Base-by-base conservation (phyloP, 108 stramenopile genomes). In the Aureococcus anophagefferens region DNA sequence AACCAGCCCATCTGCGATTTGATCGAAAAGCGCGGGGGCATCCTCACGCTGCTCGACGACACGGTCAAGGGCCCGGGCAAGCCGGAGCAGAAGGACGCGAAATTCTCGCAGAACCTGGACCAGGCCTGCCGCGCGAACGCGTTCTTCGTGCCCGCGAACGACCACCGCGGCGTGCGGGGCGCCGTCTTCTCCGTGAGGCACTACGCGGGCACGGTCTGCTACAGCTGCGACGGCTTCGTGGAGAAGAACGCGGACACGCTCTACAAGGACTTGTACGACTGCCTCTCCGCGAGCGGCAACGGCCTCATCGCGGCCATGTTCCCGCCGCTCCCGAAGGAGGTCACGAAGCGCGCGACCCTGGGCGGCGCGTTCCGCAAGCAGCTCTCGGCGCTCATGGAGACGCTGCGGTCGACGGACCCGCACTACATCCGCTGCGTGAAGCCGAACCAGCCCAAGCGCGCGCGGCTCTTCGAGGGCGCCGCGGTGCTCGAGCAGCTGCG, bases 1-100 rank as follows among this genome's bases (percentile, higher is more conserved):
- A 73, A 73, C 72, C 46, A 73, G 74, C 87, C 91, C 70, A 84
- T 91, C 35, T 71, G 93, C 33, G 91, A 90, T 72, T 71, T 93
- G 65, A 92, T 95, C 63, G 92, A 92, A 71, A 88, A 86, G 66
- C 32, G 40, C 35, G 35, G 66, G 0, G 73, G 73, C 13, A 31
- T 74, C 14, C 62, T 74, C 0, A 40, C 78, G 32, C 68, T 85
- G 21, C 45, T 83, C 14, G 85, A 85, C 63, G 85, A 85, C 66
- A 76, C 82, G 74, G 80, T 81, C 65, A 64, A 76, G 32, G 75
- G 76, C 33, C 83, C 85, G 31, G 84, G 81, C 9, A 76, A 79
- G 15, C 83, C 84, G 59, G 62, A 40, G 46, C 75, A 79, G 0
- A 81, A 82, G 34, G 78, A 79, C 40, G 64, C 69, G 65, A 72